Percentiles rank a stretch among this genome's conserved stretches.
Conservation (phyloP, 257 asterid genomes). For the Ocimum tenuiflorum region DNA sequence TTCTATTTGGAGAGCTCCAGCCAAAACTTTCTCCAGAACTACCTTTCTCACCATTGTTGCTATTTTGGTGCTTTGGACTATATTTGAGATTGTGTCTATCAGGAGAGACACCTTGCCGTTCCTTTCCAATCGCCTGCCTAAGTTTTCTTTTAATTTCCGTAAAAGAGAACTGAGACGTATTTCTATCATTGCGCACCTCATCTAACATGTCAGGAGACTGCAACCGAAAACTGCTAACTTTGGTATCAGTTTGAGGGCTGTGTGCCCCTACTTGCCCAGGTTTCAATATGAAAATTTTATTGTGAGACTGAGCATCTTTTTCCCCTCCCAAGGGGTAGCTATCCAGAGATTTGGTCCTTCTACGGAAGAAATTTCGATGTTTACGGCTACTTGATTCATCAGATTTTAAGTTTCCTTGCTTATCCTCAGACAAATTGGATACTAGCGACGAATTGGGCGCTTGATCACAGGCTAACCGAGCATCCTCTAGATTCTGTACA, state of each 20-base stretch:
- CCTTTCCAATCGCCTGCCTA: conserved; percentile 82
- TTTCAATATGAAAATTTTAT: conserved; percentile 61
- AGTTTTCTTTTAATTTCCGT: conserved; percentile 78
- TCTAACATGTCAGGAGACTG: conserved; percentile 25
- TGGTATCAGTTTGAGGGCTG: conserved; percentile 30
- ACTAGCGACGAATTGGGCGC: conserved; percentile 25
- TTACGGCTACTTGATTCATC: conserved; percentile 46
- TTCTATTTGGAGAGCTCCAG: conserved; percentile 91
- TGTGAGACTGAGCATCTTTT: conserved; percentile 39
- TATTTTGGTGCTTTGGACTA: conserved; percentile 36
- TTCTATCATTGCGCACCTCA: conserved; percentile 37
- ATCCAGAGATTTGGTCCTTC: conserved; percentile 76
- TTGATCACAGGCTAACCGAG: conserved; percentile 28
- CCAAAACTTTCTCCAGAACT: conserved; percentile 44
- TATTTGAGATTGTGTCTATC: conserved; percentile 19
- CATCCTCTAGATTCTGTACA: conserved; percentile 40
- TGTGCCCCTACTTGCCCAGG: conserved; percentile 56
- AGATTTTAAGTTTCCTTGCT: conserved; percentile 26
- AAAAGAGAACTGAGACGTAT: conserved; percentile 62
- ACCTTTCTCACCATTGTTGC: conserved; percentile 40
- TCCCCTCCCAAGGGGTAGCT: conserved; percentile 38
- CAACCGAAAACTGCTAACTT: conserved; percentile 20
- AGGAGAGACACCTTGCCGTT: conserved; percentile 37
- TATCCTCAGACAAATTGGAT: conserved; percentile 33
- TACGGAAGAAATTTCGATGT: conserved; percentile 47